Evolutionary conservation across 225 moss, liverwort and hornwort genomes (phyloP), one percentile per base, ranked within the genome.

Genomic region (Bryoerythrophyllum caledonicum): DNA sequence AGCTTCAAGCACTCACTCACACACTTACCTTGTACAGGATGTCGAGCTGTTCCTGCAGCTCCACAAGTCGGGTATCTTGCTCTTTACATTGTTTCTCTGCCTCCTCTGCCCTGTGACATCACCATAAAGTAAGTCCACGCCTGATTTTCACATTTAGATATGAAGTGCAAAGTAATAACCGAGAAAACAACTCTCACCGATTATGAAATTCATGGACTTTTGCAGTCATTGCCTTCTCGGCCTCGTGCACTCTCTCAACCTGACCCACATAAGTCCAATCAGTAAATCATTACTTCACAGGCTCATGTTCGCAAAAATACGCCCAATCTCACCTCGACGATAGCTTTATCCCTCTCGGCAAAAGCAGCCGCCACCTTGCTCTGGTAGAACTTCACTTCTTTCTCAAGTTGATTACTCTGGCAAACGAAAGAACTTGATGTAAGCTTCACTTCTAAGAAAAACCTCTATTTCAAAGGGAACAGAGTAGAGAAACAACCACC

Each of bases 371-470:
- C 88, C 84, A 92, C 92, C 79, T 92, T 90, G 62, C 83, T 86
- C 81, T 94, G 96, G 76, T 92, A 96, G 75, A 88, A 96, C 79
- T 96, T 96, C 72, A 96, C 96, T 75, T 96, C 96, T 76, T 91
- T 90, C 76, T 96, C 92, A 41, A 94, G 83, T 83, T 86, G 91
- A 68, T 80, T 89, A 78, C 80, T 94, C 96, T 96, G 85, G 76
- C 75, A 78, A 46, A 49, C 5, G 4, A 49, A 15, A 34, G 24
- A 35, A 38, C 19, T 30, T 25, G 41, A 60, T 64, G 72, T 83
- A 9, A n/a, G 34, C 53, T 52, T 35, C 32, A 63, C 24, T 4
- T 23, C 34, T 3, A n/a, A 32, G 32, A 52, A 58, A 8, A 58
- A 25, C 27, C 48, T 49, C 48, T 35, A 16, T 41, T n/a, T 53